These are phyloP conservation scores for Lentinula sp. DNA, from an alignment of 768 basidiomycete genomes.

Conservation along the genomic window DNA sequence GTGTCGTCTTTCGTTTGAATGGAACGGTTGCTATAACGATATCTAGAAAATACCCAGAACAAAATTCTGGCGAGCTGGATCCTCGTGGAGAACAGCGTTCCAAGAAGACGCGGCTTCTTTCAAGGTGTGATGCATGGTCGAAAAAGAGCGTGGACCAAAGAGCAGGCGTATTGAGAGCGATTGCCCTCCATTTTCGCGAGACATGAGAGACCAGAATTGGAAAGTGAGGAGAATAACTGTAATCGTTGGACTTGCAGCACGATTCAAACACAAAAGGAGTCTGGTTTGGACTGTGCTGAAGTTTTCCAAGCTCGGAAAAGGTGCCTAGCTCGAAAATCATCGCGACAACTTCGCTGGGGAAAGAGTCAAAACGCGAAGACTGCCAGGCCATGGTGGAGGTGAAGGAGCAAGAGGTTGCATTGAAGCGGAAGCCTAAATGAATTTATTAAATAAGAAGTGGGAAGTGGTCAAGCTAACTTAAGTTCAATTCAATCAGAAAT, in stretches of 20 bases:
- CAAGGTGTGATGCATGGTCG: slow-evolving; percentile 42
- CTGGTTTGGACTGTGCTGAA: slow-evolving; percentile 23
- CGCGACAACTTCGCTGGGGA: slow-evolving; percentile 56
- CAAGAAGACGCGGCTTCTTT: slow-evolving; percentile 41
- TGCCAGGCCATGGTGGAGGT: neutral
- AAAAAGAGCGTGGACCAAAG: slow-evolving; percentile 57
- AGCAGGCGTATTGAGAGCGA: slow-evolving; percentile 43
- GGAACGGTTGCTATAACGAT: slow-evolving; percentile 6
- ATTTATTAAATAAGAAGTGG: neutral
- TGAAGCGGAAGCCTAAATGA: neutral
- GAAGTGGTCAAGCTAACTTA: neutral
- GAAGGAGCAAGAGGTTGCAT: neutral
- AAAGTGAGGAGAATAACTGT: slow-evolving; percentile 36
- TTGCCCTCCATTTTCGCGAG: slow-evolving; percentile 48
- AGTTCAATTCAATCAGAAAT: neutral
- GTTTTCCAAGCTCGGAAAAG: slow-evolving; percentile 27
- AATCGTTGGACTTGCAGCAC: slow-evolving; percentile 25
- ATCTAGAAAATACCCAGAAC: slow-evolving; percentile 4
- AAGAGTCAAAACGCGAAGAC: neutral
- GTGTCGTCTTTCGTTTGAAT: neutral
- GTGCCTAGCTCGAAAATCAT: slow-evolving; percentile 53
- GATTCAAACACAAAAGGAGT: slow-evolving; percentile 48
- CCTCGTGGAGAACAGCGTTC: slow-evolving; percentile 19
- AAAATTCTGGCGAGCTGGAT: neutral
- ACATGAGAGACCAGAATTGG: slow-evolving; percentile 56